A percentile compares a stretch with the other conserved stretches of the same genome.
Conservation (phyloP, 78 protist genomes). For the slime mould (Dictyostelium discoideum) region DNA sequence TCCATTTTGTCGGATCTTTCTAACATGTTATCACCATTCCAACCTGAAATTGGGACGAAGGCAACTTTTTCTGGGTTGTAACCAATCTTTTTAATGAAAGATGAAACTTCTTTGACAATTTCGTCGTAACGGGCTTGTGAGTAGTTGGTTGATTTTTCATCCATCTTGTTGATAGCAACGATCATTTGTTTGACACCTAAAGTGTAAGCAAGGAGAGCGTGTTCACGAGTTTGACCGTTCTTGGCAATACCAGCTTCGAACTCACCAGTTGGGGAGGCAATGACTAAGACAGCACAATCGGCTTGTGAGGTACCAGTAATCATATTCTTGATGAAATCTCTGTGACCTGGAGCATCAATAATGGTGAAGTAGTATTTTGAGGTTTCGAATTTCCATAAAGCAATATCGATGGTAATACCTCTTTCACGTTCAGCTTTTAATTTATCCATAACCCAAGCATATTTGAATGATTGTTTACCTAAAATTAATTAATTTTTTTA, state of each 20-base stretch:
- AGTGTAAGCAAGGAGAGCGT: slow-evolving; percentile 98
- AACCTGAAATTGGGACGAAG: slow-evolving; percentile 98
- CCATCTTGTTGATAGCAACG: slow-evolving; percentile 98
- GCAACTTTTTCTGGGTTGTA: slow-evolving; percentile 94
- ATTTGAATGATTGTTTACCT: slow-evolving; percentile 97
- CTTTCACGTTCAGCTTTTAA: slow-evolving; percentile 98
- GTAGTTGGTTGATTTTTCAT: slow-evolving; percentile 92
- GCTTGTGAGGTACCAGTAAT: slow-evolving; percentile 99
- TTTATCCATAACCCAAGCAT: slow-evolving; percentile 99
- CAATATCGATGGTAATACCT: slow-evolving; percentile 97
- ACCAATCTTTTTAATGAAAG: slow-evolving; percentile 94
- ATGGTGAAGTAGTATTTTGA: slow-evolving; percentile 98
- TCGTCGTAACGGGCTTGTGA: slow-evolving; percentile 92
- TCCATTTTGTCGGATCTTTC: slow-evolving; percentile 92
- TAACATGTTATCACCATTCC: slow-evolving; percentile 98
- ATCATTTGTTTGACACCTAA: slow-evolving; percentile 98
- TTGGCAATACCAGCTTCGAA: slow-evolving; percentile 98
- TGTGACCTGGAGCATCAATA: slow-evolving; percentile 99
- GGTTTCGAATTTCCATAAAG: slow-evolving; percentile 99
- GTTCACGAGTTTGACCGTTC: slow-evolving; percentile 98
- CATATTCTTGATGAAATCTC: slow-evolving; percentile 99
- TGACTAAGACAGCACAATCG: slow-evolving; percentile 96
- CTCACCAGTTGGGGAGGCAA: slow-evolving; percentile 94
- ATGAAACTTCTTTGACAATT: slow-evolving; percentile 89
- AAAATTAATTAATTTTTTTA: no score